Percentiles rank a stretch among this genome's conserved stretches.
These are phyloP conservation scores for Neurospora sp. DNA, from an alignment of 495 filamentous ascomycete species.

Conservation along the genomic window DNA sequence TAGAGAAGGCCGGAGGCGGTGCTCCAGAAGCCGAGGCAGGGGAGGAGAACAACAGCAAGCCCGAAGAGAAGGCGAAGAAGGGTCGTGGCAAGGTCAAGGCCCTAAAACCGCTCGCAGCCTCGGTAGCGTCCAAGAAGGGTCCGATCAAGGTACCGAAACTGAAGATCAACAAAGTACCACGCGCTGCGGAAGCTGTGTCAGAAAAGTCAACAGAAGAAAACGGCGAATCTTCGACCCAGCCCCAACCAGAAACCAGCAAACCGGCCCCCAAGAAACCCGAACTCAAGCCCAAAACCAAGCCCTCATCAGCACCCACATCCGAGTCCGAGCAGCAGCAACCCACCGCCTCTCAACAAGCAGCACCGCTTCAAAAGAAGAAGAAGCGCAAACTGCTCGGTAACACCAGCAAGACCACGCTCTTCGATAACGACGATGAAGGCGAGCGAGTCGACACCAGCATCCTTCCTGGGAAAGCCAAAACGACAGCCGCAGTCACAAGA, in stretches of 20 bases:
- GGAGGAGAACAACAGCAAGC: background rate
- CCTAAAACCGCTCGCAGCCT: background rate
- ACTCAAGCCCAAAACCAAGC: background rate
- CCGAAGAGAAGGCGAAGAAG: slow-evolving; percentile 21
- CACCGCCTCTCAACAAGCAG: background rate
- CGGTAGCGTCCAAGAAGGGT: background rate
- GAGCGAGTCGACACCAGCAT: slow-evolving; percentile 29
- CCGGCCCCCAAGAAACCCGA: slow-evolving; percentile 7
- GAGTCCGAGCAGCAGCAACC: background rate
- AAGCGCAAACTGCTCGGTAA: slow-evolving; percentile 62
- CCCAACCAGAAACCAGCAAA: slow-evolving; percentile 17
- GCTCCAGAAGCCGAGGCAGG: background rate
- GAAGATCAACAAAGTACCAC: background rate
- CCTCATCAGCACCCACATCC: background rate
- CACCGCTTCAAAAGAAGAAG: slow-evolving; percentile 50
- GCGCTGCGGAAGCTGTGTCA: background rate
- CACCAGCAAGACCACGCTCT: slow-evolving; percentile 47
- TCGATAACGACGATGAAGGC: slow-evolving; percentile 64
- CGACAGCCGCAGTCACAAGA: background rate
- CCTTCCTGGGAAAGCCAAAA: slow-evolving; percentile 19
- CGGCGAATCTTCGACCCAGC: background rate
- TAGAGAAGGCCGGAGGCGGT: background rate
- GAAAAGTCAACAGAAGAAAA: slow-evolving; percentile 12
- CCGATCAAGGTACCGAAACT: background rate
- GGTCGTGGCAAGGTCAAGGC: background rate